A percentile compares a stretch with the other conserved stretches of the same genome.
Evolutionary conservation across 139 green algal genomes (phyloP).

Genomic region (Chloropicon primus): DNA sequence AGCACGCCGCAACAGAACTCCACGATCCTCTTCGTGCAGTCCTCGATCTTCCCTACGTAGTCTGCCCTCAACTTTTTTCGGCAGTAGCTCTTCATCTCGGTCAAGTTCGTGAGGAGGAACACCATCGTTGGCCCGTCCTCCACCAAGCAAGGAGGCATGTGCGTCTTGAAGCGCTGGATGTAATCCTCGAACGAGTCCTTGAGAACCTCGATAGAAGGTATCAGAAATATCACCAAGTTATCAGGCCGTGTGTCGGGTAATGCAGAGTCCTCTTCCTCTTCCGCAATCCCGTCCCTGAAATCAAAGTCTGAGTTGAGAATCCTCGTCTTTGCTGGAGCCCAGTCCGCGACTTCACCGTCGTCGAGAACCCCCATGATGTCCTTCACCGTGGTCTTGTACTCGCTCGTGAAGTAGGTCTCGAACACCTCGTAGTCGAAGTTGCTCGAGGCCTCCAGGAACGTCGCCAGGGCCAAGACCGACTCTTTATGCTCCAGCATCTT

Average conservation of each 20-base stretch:
- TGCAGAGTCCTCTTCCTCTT: background rate
- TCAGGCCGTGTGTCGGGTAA: background rate
- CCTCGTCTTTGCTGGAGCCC: background rate
- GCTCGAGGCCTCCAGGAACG: background rate
- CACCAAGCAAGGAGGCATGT: background rate
- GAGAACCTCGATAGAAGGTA: background rate
- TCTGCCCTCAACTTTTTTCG: background rate
- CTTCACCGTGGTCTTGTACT: background rate
- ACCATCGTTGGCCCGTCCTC: background rate
- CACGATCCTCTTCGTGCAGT: background rate
- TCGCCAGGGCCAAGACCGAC: background rate
- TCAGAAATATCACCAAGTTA: background rate
- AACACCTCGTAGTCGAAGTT: background rate
- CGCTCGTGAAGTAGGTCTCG: background rate
- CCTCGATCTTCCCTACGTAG: background rate
- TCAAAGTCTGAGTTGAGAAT: background rate
- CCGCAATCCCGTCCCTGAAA: background rate
- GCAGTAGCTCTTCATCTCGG: background rate
- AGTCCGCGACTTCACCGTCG: background rate
- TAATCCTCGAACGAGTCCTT: background rate
- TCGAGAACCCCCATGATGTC: background rate
- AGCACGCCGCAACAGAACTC: background rate
- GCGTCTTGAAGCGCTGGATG: background rate
- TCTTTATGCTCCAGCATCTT: background rate
- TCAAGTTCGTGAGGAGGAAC: background rate